Evolutionary conservation across 352 stramenopile species (phyloP), one percentile per base, ranked within the genome.

Genomic region (Aphanomyces euteiches): DNA sequence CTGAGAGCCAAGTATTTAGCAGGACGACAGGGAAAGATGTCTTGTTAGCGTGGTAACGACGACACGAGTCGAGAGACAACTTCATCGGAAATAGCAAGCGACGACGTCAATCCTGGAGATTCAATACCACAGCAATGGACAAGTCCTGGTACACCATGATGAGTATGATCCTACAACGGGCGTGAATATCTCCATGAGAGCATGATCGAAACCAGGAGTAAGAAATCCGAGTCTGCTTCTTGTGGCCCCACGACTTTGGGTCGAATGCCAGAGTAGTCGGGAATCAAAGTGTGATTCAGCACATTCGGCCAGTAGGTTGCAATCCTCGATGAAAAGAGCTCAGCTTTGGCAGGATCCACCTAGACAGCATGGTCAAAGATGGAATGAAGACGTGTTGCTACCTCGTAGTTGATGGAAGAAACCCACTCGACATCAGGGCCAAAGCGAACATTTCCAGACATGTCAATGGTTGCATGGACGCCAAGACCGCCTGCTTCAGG

Each of bases 401-500:
- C 86, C 69, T 76, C 75, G 67, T 98, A 97, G 53, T 98, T 83
- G 72, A 98, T 88, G 0, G 72, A 69, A 36, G 89, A 56, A 3
- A 98, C 73, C 96, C 95, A 99, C 78, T 99, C 81, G 3, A 99
- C 95, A 77, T 99, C 95, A 0, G 97, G 97, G 6, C 97, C 97
- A 80, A 99, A 99, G 57, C 91, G 89, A 15, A 96, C 83, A 56
- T 92, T 90, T 36, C 93, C 92, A n/a, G 77, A 74, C 45, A 98
- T 73, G 77, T 99, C 93, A 38, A 99, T 79, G 4, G 96, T 99
- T 8, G 96, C 90, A 82, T 99, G 97, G 0, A 99, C 89, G 40
- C 97, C 97, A 10, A 99, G 83, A 2, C 96, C 97, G 47, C 94
- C 95, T 36, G 83, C 70, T 72, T 98, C 94, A 40, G 96, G 96